These are phyloP conservation scores for Fragilariopsis cylindrus DNA, from an alignment of 108 stramenopile species.

Conservation along the genomic window DNA sequence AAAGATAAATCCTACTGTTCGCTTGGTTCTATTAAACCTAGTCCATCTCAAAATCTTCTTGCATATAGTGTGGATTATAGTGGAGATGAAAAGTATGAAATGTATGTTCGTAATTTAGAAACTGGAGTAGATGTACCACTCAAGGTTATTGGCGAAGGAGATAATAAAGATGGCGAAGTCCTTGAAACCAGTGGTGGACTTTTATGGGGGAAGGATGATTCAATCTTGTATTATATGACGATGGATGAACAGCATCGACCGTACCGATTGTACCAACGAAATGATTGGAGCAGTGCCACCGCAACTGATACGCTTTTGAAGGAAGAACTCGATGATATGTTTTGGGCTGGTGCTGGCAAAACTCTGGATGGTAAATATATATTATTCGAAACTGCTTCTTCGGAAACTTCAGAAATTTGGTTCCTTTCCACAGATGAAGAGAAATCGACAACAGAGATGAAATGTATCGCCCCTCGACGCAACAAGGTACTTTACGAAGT, in stretches of 20 bases:
- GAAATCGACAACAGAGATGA: constrained; percentile 21
- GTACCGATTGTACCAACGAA: constrained; percentile 62
- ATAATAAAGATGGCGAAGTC: constrained; percentile 41
- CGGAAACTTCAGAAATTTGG: constrained; percentile 85
- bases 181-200: constrained; percentile 55
- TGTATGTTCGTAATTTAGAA: constrained; percentile 71
- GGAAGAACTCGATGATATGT: constrained; percentile 76
- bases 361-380: constrained; percentile 67
- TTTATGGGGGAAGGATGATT: constrained; percentile 81
- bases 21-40: constrained; percentile 57
- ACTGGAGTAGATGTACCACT: constrained; percentile 48
- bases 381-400: constrained; percentile 55
- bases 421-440: constrained; percentile 52
- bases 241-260: constrained; percentile 82
- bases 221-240: constrained; percentile 80
- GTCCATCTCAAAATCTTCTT: constrained; percentile 60
- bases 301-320: constrained; percentile 73
- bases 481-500: constrained; percentile 67
- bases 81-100: constrained; percentile 89
- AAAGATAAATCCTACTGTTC: constrained; percentile 81
- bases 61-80: constrained; percentile 90
- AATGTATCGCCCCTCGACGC: constrained; percentile 64
- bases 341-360: constrained; percentile 56
- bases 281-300: constrained; percentile 24
- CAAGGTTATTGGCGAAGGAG: constrained; percentile 27